Evolutionary conservation across 768 basidiomycete genomes (phyloP).

Genomic region (Lentinula guzmanii): DNA sequence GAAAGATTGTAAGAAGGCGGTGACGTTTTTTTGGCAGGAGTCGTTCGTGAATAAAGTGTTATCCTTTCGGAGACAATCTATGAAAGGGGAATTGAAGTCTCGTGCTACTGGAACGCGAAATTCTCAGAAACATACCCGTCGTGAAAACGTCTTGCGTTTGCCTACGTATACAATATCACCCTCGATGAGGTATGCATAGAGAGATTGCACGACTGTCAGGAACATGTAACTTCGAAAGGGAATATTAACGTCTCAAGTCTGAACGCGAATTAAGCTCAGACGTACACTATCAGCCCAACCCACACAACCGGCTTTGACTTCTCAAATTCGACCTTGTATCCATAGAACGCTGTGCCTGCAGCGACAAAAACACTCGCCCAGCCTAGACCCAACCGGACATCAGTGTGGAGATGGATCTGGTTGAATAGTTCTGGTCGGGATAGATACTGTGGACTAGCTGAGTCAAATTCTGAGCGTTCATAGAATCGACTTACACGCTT

Average conservation of each 20-base stretch:
- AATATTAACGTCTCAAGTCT: constrained; percentile 6
- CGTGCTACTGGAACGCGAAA: background rate
- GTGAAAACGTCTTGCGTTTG: constrained; percentile 84
- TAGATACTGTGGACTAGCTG: constrained; percentile 55
- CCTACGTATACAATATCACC: constrained; percentile 83
- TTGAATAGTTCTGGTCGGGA: constrained; percentile 79
- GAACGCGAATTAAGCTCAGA: constrained; percentile 12
- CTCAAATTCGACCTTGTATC: constrained; percentile 86
- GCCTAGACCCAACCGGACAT: constrained; percentile 81
- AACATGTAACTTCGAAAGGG: constrained; percentile 55
- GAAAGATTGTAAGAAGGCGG: constrained; percentile 66
- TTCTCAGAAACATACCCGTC: constrained; percentile 50
- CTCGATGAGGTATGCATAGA: constrained; percentile 86
- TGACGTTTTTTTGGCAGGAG: constrained; percentile 43
- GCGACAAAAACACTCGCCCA: constrained; percentile 85
- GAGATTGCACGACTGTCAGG: constrained; percentile 64
- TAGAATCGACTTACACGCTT: constrained; percentile 58
- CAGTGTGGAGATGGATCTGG: constrained; percentile 82
- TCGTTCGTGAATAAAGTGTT: constrained; percentile 66
- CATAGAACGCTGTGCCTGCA: constrained; percentile 75
- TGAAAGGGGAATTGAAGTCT: background rate
- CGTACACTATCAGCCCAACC: constrained; percentile 73
- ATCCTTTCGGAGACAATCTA: constrained; percentile 91
- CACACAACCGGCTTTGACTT: constrained; percentile 77
- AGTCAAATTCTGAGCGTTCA: background rate